These are phyloP conservation scores for Aspergillus incahuasiensis DNA, from an alignment of 495 filamentous ascomycete species.

Conservation along the genomic window DNA sequence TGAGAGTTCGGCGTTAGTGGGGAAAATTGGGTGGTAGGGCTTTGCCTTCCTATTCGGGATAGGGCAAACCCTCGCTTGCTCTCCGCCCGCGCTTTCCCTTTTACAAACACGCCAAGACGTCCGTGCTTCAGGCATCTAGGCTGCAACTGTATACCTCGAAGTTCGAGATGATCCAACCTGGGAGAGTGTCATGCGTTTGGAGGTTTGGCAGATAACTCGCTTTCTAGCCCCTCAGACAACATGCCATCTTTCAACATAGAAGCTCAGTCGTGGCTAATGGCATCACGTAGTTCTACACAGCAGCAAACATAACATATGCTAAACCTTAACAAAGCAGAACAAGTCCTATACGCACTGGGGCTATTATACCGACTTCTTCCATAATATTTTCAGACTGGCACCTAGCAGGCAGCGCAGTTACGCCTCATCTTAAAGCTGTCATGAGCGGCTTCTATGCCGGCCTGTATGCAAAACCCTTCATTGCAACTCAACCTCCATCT, in stretches of 20 bases:
- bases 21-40: slow-evolving; percentile 40
- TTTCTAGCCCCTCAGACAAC: no score
- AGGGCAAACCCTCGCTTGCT: slow-evolving; percentile 46
- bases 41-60: slow-evolving; percentile 31
- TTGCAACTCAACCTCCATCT: slow-evolving; percentile 49
- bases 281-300: background rate
- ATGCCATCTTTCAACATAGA: background rate
- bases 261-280: background rate
- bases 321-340: background rate
- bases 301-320: background rate
- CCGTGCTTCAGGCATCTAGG: slow-evolving; percentile 13
- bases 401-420: background rate
- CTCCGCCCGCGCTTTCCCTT: slow-evolving; percentile 20
- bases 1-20: slow-evolving; percentile 38
- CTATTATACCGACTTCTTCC: background rate
- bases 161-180: no score
- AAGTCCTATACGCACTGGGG: background rate
- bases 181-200: no score
- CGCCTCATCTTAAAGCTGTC: slow-evolving; percentile 2
- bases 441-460: background rate
- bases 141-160: slow-evolving; percentile 10
- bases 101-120: slow-evolving; percentile 3
- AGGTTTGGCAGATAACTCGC: no score
- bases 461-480: slow-evolving; percentile 14
- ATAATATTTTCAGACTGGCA: background rate